Base-by-base conservation (phyloP, 1,284 basidiomycete species). In the Heimioporus retisporus region DNA sequence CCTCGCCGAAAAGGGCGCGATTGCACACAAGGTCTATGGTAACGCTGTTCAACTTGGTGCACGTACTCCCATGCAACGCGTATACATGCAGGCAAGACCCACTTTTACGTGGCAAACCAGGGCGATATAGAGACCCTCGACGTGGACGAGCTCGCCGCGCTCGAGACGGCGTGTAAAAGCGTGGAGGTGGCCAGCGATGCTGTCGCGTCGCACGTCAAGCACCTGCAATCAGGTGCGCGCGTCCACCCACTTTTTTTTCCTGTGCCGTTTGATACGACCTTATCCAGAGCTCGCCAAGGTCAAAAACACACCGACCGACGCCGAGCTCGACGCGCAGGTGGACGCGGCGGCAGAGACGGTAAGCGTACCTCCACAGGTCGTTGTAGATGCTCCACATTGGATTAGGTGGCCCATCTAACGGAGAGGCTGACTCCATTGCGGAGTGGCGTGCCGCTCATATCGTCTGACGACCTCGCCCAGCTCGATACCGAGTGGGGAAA, bases 81-180 rank as follows among this genome's bases (percentile, higher is more conserved):
- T 10, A 35, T 35, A 35, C 10, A 31, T 44, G 16, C 78, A 92
- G 95, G 94, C 18, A 97, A 96, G 78, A 93, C 90, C 19, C 92
- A 90, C 0, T 92, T 94, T 75, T 95, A 93, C 71, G 93, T 94
- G n/a, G 86, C 86, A 21, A 93, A 93, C 70, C 92, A 94, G 76
- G 84, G 85, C 11, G 89, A 86, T 56, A 81, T 93, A 44, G 86
- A 89, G 48, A 83, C 87, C 23, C 81, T 93, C 65, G 85, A 89
- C 2, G 75, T 85, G 4, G 28, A 28, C 28, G 28, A 28, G 28
- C 28, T 28, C 28, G 28, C 28, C 28, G 28, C 28, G 28, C 28
- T 28, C 28, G 28, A 28, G 28, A 28, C 28, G 28, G 28, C 28
- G 28, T 28, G 28, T 28, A 28, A 28, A 28, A 28, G 28, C 28